Evolutionary conservation across 176 grass and related monocot genomes (phyloP).

Genomic region (Chloris gayana): DNA sequence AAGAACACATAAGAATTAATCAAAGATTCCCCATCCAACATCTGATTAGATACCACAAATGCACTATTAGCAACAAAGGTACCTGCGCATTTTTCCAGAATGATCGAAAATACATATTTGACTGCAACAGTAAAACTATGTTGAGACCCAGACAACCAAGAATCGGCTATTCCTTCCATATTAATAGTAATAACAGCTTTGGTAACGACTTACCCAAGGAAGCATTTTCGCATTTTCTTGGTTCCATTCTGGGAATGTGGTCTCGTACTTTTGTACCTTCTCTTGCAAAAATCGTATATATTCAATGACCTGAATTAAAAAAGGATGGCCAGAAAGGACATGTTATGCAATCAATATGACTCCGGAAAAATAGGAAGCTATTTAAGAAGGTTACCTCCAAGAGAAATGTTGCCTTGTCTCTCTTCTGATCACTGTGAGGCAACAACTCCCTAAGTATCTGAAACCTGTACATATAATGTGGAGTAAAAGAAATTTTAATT

Average conservation of each 20-base stretch:
- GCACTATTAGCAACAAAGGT: conserved; percentile 38
- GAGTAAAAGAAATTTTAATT: conserved; percentile 11
- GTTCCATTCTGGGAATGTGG: conserved; percentile 76
- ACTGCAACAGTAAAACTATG: conserved; percentile 64
- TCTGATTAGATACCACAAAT: conserved; percentile 22
- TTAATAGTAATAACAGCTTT: conserved; percentile 16
- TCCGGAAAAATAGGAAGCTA: neutral
- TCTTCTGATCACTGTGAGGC: conserved; percentile 97
- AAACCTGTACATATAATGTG: conserved; percentile 69
- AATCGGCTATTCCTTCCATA: conserved; percentile 26
- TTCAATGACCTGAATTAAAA: conserved; percentile 63
- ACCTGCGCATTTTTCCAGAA: conserved; percentile 97
- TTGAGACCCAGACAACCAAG: conserved; percentile 40
- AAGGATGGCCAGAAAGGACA: conserved; percentile 27
- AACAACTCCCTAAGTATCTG: conserved; percentile 98
- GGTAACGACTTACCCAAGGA: conserved; percentile 77
- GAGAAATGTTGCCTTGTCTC: conserved; percentile 97
- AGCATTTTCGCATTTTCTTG: conserved; percentile 86
- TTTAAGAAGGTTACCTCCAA: conserved; percentile 65
- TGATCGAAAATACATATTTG: conserved; percentile 94
- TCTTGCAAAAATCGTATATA: conserved; percentile 97
- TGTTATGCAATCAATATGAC: conserved; percentile 19
- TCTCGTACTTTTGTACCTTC: conserved; percentile 68
- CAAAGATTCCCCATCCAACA: neutral
- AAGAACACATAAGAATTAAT: conserved; percentile 25